Evolutionary conservation across 805 yeast genomes (phyloP).

Genomic region (Pichia sporocuriosa): DNA sequence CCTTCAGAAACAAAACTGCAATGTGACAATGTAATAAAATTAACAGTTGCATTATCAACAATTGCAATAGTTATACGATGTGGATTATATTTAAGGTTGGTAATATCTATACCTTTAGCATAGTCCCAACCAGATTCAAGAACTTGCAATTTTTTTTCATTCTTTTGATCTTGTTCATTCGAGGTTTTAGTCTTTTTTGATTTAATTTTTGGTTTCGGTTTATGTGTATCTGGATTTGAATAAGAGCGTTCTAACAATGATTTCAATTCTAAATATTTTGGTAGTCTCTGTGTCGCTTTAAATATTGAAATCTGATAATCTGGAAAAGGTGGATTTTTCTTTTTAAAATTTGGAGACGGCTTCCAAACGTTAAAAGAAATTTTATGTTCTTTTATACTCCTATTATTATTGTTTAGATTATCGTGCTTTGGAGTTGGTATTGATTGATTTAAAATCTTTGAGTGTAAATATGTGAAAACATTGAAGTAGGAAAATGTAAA

Average conservation of each 20-base stretch:
- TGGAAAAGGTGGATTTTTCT: conserved; percentile 61
- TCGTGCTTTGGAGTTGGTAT: conserved; percentile 1
- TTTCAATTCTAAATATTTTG: conserved; percentile 38
- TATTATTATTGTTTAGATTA: conserved; percentile 9
- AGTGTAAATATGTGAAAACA: conserved; percentile 17
- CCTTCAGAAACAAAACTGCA: conserved; percentile 37
- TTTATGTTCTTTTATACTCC: conserved; percentile 18
- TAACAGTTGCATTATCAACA: conserved; percentile 69
- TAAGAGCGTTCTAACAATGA: conserved; percentile 28
- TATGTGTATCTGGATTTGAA: conserved; percentile 9
- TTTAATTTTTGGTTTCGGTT: conserved; percentile 5
- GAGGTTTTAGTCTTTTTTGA: background rate
- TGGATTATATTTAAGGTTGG: conserved; percentile 10
- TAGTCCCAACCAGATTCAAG: conserved; percentile 11
- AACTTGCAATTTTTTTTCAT: background rate
- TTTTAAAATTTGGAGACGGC: conserved; percentile 65
- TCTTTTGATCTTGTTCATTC: background rate
- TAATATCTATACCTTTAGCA: conserved; percentile 11
- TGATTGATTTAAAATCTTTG: conserved; percentile 10
- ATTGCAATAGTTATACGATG: conserved; percentile 50
- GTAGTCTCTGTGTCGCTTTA: conserved; percentile 42
- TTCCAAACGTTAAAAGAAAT: conserved; percentile 75
- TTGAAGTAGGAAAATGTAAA: conserved; percentile 14
- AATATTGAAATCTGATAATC: conserved; percentile 67
- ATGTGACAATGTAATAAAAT: conserved; percentile 49